Evolutionary conservation across 192 early-diverging fungal species (phyloP), one percentile per base, ranked within the genome.

Genomic region (Podochytrium sp.): DNA sequence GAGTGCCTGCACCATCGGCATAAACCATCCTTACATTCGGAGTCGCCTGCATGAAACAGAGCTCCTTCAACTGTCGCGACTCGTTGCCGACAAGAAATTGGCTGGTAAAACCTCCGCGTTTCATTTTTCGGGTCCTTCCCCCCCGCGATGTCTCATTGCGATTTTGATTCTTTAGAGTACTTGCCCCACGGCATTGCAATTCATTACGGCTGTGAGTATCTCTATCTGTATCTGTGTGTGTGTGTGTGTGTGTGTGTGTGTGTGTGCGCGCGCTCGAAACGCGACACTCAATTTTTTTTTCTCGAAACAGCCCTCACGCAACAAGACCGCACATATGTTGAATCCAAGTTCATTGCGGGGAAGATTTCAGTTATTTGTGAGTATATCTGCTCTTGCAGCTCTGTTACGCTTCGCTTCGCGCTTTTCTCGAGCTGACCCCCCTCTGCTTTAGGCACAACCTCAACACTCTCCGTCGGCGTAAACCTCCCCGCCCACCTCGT

Each of bases 401-500:
- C 27, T 47, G 3, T 71, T 55, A 37, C 10, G 67, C 23, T 20
- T 12, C 6, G n/a, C n/a, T 64, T 64, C 23, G 4, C 10, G 37
- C 37, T 16, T 38, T 12, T 64, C 40, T 38, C 37, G 43, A 64
- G 37, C 76, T n/a, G n/a, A n/a, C n/a, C n/a, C n/a, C n/a, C n/a
- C n/a, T n/a, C n/a, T n/a, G n/a, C n/a, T n/a, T n/a, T n/a, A 91
- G 87, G 86, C 70, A 86, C 90, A 0, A 94, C 92, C 0, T 86
- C 89, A 1, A 92, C 92, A 0, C 80, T 94, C 1, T 91, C 90
- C n/a, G 86, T 91, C 18, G 92, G 92, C 18, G 85, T 94, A 29
- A 94, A 94, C 62, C 74, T 92, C 43, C 92, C 92, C n/a, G 91
- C 90, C 1, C 83, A 85, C 43, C 79, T 91, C 18, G 90, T 92